Evolutionary conservation across 1,284 basidiomycete genomes (phyloP).

Genomic region (Limonomyces culmigenus): DNA sequence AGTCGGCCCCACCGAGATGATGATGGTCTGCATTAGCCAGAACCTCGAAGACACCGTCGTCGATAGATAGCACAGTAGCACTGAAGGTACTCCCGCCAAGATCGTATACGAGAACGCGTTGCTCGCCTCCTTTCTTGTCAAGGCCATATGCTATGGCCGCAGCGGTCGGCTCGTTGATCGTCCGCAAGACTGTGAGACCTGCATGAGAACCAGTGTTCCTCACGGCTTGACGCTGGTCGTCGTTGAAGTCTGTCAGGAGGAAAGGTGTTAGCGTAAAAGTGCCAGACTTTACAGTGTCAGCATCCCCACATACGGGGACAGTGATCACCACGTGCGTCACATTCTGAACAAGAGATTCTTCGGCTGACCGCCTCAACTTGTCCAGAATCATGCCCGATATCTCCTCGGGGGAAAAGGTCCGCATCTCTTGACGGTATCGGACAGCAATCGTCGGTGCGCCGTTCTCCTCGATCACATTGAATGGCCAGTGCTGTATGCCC

Average conservation of each 20-base stretch:
- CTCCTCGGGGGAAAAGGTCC: slow-evolving; percentile 97
- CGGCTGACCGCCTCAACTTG: slow-evolving; percentile 99
- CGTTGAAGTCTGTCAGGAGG: slow-evolving; percentile 95
- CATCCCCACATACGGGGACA: no score
- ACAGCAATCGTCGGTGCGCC: slow-evolving; percentile 83
- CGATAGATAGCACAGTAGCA: slow-evolving; percentile 94
- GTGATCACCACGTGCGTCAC: slow-evolving; percentile 95
- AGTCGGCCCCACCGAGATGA: slow-evolving; percentile 95
- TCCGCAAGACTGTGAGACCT: slow-evolving; percentile 90
- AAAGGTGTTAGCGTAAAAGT: slow-evolving; percentile 17
- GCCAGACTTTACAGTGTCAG: background rate
- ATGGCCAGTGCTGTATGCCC: slow-evolving; percentile 83
- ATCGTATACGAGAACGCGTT: slow-evolving; percentile 99
- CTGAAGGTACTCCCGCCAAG: slow-evolving; percentile 98
- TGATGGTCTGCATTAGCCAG: slow-evolving; percentile 98
- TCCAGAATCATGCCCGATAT: slow-evolving; percentile 97
- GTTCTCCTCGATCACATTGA: slow-evolving; percentile 60
- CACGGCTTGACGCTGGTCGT: slow-evolving; percentile 89
- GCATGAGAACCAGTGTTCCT: slow-evolving; percentile 91
- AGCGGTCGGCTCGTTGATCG: slow-evolving; percentile 95
- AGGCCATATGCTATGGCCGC: slow-evolving; percentile 93
- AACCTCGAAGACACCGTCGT: slow-evolving; percentile 93
- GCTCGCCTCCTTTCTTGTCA: slow-evolving; percentile 81
- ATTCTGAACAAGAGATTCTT: slow-evolving; percentile 92
- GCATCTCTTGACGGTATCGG: slow-evolving; percentile 71